Conservation (phyloP, 148 eudicot species). For the Vaccinium macrocarpon region DNA sequence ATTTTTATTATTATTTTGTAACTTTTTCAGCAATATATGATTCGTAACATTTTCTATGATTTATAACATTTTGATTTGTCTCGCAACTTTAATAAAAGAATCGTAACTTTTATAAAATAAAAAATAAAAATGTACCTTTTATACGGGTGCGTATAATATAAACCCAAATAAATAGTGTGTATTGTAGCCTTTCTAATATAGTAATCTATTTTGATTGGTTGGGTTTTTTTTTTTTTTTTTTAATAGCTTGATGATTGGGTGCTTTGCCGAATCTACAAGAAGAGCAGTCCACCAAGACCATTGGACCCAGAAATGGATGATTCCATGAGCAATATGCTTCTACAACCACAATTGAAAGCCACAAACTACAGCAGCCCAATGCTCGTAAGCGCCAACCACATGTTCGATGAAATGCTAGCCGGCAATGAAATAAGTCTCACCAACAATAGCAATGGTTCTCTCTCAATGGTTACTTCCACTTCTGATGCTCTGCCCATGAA, state of each 20-base stretch:
- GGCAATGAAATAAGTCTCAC: background rate
- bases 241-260: slow-evolving; percentile 94
- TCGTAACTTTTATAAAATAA: too few relatives aligned
- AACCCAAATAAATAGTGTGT: too few relatives aligned
- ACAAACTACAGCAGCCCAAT: slow-evolving; percentile 23
- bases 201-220: slow-evolving; percentile 10
- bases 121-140: too few relatives aligned
- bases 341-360: background rate
- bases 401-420: slow-evolving; percentile 35
- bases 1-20: too few relatives aligned
- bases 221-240: background rate
- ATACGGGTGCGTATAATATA: too few relatives aligned
- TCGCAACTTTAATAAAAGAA: too few relatives aligned
- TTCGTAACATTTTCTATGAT: too few relatives aligned
- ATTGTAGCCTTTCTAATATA: background rate
- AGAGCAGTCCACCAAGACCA: slow-evolving; percentile 51
- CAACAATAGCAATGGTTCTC: background rate
- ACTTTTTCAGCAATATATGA: too few relatives aligned
- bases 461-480: background rate
- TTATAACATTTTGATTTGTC: too few relatives aligned
- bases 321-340: slow-evolving; percentile 33
- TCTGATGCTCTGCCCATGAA: slow-evolving; percentile 20
- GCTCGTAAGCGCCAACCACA: slow-evolving; percentile 32
- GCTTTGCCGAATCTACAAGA: slow-evolving; percentile 86
- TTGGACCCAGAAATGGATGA: slow-evolving; percentile 64